These are phyloP conservation scores for Begonia loranthoides DNA, from an alignment of 306 rosid genomes.

Conservation along the genomic window DNA sequence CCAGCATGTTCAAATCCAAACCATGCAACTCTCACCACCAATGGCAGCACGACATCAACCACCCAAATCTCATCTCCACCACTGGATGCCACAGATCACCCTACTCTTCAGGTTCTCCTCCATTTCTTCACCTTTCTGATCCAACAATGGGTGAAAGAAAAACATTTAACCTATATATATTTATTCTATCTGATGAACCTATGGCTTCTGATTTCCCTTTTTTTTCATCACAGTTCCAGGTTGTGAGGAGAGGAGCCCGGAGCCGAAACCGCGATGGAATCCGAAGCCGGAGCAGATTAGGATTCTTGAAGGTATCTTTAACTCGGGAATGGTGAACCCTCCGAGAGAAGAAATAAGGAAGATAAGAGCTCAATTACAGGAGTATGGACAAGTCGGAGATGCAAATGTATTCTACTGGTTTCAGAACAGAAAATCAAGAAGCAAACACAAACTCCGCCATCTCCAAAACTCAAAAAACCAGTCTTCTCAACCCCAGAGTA, in stretches of 20 bases:
- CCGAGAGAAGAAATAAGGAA: slow-evolving; percentile 89
- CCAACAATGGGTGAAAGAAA: too few species aligned
- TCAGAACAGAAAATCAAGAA: slow-evolving; percentile 87
- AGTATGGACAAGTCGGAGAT: slow-evolving; percentile 94
- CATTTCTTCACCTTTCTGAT: background rate
- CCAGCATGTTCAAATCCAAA: slow-evolving; percentile 95
- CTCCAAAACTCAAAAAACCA: slow-evolving; percentile 52
- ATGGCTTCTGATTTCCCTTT: too few species aligned
- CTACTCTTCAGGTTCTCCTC: slow-evolving; percentile 33
- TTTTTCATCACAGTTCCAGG: slow-evolving; percentile 13
- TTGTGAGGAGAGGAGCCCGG: slow-evolving; percentile 80
- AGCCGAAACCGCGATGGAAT: slow-evolving; percentile 96
- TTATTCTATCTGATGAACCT: background rate
- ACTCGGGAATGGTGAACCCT: slow-evolving; percentile 95
- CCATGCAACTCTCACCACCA: slow-evolving; percentile 84
- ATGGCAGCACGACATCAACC: slow-evolving; percentile 82
- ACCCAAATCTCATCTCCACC: slow-evolving; percentile 50
- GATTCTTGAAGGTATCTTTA: slow-evolving; percentile 83
- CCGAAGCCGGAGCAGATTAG: slow-evolving; percentile 91
- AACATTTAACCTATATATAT: background rate
- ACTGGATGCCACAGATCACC: slow-evolving; percentile 48
- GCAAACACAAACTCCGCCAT: slow-evolving; percentile 95
- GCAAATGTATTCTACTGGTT: slow-evolving; percentile 98
- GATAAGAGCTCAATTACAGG: slow-evolving; percentile 79
- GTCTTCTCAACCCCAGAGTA: slow-evolving; percentile 9